phyloP scores from a whole-genome alignment of 2,329 filamentous ascomycete genomes.

The Colletotrichum cereale region DNA sequence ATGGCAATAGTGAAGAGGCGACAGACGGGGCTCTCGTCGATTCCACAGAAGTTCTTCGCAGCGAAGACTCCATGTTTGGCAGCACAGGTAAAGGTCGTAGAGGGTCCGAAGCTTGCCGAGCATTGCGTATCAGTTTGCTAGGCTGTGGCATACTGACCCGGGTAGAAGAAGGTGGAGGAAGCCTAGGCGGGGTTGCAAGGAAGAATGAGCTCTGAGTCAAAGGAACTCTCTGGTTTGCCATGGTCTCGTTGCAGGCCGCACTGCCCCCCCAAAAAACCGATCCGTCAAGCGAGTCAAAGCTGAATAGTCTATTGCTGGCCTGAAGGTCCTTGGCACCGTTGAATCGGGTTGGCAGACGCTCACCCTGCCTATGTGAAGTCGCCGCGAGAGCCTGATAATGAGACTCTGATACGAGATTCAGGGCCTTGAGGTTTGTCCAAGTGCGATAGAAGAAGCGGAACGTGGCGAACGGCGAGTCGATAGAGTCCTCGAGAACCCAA shows the following conservation, averaged over 20 bases:
- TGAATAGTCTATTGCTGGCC: not conserved
- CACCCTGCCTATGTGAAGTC: not conserved
- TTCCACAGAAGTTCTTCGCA: conserved; percentile 33
- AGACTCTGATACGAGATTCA: conserved; percentile 60
- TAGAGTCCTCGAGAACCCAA: conserved; percentile 64
- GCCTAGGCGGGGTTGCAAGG: conserved; percentile 47
- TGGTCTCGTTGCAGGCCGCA: not conserved
- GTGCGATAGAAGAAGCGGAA: conserved; percentile 71
- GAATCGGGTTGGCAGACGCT: not conserved
- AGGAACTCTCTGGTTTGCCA: conserved; percentile 41
- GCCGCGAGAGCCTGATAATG: conserved; percentile 36
- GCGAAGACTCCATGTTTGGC: conserved; percentile 42
- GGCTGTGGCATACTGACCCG: conserved; percentile 46
- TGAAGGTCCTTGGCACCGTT: not conserved
- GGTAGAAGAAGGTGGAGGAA: conserved; percentile 32
- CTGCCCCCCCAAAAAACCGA: conserved; percentile 1
- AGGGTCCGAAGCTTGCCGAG: conserved; percentile 42
- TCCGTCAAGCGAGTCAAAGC: conserved; percentile 15
- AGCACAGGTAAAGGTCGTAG: conserved; percentile 48
- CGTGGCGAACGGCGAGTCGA: conserved; percentile 63
- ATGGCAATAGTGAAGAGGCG: conserved; percentile 43
- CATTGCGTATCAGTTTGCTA: conserved; percentile 48
- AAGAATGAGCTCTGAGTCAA: not conserved
- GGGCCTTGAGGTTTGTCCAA: conserved; percentile 59
- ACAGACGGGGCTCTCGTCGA: conserved; percentile 43